Base-by-base conservation (phyloP, 164 flowering plant species). In the Pachysandra terminalis region DNA sequence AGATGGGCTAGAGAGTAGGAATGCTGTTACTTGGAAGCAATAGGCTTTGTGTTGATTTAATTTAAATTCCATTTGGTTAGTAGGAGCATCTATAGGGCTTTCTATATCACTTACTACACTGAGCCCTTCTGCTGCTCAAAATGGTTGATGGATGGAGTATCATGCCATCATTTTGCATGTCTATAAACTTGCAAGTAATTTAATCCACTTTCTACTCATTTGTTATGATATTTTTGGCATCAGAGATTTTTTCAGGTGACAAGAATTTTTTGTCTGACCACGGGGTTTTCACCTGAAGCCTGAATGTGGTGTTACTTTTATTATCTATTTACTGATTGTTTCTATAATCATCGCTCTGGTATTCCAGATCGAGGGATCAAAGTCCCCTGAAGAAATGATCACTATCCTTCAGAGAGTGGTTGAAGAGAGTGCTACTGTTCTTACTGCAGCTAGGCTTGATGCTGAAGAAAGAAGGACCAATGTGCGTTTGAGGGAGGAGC, bases 381-480 rank as follows among this genome's bases (percentile, higher is more conserved):
- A 74, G 67, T 78, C 96, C 74, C 86, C 97, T 49, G 97, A 93
- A 63, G 89, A 88, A 74, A 75, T 95, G 91, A 81, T 92, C 17
- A 61, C 79, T 58, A 71, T 84, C 61, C 79, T 95, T 62, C 98
- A 95, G 79, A 87, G 81, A 79, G 97, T 89, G 37, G 80, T 88
- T 49, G 98, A 95, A 75, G 99, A 93, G 84, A 93, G 93, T 79
- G 80, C 86, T 56, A 86, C 96, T 71, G 89, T 81, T 75, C 96
- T 95, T 75, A 86, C 88, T 60, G 72, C 94, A 19, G 98, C 90
- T 23, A 83, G 99, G 75, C 80, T 89, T 75, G 98, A 95, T 56
- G 95, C 96, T 66, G 99, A 95, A 81, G 98, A 95, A 82, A 86
- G 98, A 78, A 89, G 91, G 74, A 90, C 58, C 68, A 91, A 82